phyloP scores from a whole-genome alignment of 2,329 filamentous ascomycete genomes.

The Cercospora nicotianae region DNA sequence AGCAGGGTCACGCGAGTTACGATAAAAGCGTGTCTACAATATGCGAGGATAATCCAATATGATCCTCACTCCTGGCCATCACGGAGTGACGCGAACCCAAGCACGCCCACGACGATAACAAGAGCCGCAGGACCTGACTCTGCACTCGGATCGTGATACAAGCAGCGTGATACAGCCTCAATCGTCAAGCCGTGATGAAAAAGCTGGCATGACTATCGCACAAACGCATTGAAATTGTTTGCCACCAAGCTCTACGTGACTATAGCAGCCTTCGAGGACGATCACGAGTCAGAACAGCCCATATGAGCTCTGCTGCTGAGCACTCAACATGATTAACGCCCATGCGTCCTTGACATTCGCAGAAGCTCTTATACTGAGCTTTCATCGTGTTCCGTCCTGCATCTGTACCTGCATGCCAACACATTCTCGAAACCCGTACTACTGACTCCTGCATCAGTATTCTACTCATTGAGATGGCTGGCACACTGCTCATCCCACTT shows the following conservation, averaged over 20 bases:
- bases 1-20: too few relatives aligned
- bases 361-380: background rate
- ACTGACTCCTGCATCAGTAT: background rate
- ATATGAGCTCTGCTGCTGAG: background rate
- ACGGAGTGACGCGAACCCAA: too few relatives aligned
- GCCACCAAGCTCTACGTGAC: background rate
- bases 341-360: background rate
- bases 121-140: too few relatives aligned
- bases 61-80: too few relatives aligned
- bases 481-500: background rate
- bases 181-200: too few relatives aligned
- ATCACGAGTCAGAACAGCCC: background rate
- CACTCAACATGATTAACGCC: background rate
- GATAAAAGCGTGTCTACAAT: too few relatives aligned
- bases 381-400: background rate
- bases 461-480: background rate
- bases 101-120: too few relatives aligned
- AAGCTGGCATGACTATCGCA: background rate
- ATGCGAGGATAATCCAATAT: too few relatives aligned
- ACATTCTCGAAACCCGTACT: background rate
- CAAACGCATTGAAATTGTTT: background rate
- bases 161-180: too few relatives aligned
- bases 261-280: background rate
- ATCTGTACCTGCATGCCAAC: background rate
- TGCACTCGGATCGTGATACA: too few relatives aligned